phyloP scores from a whole-genome alignment of 225 moss, liverwort and hornwort species.

The Marchantia polymorpha region DNA sequence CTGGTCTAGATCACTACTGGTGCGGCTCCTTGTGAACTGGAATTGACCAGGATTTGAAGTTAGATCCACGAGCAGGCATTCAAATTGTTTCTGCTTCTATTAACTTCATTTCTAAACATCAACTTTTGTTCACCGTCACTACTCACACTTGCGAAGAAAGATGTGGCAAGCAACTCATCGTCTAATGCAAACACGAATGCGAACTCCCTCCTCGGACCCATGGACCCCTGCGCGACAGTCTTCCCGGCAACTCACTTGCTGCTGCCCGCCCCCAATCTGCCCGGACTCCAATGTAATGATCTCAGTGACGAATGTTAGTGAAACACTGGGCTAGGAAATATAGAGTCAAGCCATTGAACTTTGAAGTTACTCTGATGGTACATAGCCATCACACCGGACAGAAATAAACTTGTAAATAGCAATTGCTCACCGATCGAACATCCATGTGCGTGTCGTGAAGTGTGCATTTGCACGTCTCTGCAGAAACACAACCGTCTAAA shows the following conservation, averaged over 20 bases:
- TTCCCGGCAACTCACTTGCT: not conserved
- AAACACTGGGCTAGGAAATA: not conserved
- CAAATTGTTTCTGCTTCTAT: too few species aligned
- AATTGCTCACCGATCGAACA: conserved; percentile 18
- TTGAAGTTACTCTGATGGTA: not conserved
- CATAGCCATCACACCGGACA: conserved; percentile 3
- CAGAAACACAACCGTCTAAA: conserved; percentile 6
- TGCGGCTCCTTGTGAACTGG: conserved; percentile 47
- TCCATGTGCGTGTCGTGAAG: conserved; percentile 7
- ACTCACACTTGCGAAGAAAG: conserved; percentile 87
- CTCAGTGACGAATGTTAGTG: not conserved
- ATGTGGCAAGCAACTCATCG: conserved; percentile 60
- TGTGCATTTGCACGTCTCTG: conserved; percentile 7
- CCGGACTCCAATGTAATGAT: not conserved
- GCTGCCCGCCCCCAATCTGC: conserved; percentile 3
- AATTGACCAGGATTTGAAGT: too few species aligned
- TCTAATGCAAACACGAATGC: conserved; percentile 76
- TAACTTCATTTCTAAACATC: conserved; percentile 34
- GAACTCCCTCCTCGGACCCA: not conserved
- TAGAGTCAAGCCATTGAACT: conserved; percentile 9
- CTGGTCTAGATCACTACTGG: conserved; percentile 39
- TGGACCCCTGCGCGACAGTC: not conserved
- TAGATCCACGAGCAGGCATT: too few species aligned
- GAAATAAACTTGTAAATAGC: conserved; percentile 9
- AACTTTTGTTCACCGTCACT: too few species aligned